Evolutionary conservation across 805 yeast species (phyloP).

Genomic region (Blastobotrys terrestris): DNA sequence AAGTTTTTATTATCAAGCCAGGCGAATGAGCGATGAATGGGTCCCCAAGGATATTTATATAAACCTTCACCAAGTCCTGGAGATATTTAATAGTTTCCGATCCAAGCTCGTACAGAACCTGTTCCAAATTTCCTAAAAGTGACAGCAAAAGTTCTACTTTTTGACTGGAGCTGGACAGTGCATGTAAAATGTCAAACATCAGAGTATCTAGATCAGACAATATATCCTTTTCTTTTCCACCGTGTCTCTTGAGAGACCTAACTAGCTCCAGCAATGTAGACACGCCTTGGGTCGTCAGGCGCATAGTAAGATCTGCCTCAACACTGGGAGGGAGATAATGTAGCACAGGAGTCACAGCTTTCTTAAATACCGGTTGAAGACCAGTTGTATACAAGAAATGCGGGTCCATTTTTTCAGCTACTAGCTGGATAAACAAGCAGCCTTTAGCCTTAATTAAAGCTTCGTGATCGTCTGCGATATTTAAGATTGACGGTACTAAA

Average conservation of each 20-base stretch:
- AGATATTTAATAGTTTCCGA: constrained; percentile 22
- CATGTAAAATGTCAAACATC: not conserved
- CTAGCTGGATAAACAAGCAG: constrained; percentile 10
- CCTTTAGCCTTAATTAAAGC: constrained; percentile 22
- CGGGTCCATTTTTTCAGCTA: constrained; percentile 11
- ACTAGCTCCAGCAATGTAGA: constrained; percentile 40
- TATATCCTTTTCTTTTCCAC: not conserved
- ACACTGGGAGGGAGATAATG: constrained; percentile 30
- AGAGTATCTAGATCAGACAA: constrained; percentile 8
- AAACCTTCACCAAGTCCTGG: constrained; percentile 17
- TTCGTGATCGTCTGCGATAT: constrained; percentile 26
- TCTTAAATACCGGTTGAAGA: constrained; percentile 26
- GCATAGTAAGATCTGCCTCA: constrained; percentile 13
- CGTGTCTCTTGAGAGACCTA: not conserved
- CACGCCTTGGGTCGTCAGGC: constrained; percentile 31
- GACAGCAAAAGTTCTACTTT: constrained; percentile 18
- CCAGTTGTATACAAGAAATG: constrained; percentile 21
- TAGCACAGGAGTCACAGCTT: constrained; percentile 23
- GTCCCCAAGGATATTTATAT: constrained; percentile 24
- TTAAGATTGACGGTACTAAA: constrained; percentile 27
- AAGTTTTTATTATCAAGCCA: constrained; percentile 15
- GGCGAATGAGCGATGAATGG: constrained; percentile 25
- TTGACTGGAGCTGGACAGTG: constrained; percentile 18
- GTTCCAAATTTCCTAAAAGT: constrained; percentile 12
- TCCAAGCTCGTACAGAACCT: constrained; percentile 16